Conservation (phyloP, 2,329 filamentous ascomycete genomes). For the Clarireedia homoeocarpa region DNA sequence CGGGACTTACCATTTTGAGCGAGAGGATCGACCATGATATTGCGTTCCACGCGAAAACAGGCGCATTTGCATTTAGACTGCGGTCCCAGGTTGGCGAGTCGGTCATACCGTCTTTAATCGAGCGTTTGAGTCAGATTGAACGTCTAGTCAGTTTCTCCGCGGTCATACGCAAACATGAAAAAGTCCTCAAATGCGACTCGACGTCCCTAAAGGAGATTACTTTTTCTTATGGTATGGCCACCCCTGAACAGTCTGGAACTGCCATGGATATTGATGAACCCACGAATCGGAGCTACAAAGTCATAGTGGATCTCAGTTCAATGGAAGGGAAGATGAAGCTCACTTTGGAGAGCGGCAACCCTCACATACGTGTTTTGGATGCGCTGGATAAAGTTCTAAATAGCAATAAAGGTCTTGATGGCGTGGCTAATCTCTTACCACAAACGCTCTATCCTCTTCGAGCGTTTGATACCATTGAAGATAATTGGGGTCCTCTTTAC, state of each 20-base stretch:
- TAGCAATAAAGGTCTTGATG: slow-evolving; percentile 39
- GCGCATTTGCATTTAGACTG: slow-evolving; percentile 27
- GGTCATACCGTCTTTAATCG: slow-evolving; percentile 23
- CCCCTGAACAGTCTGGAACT: slow-evolving; percentile 15
- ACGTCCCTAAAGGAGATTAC: slow-evolving; percentile 55
- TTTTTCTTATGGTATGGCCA: slow-evolving; percentile 54
- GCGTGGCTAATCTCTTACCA: slow-evolving; percentile 47
- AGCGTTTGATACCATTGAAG: slow-evolving; percentile 53
- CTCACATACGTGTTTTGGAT: slow-evolving; percentile 57
- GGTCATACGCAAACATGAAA: slow-evolving; percentile 50
- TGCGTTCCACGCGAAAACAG: slow-evolving; percentile 24
- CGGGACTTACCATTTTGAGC: slow-evolving; percentile 21
- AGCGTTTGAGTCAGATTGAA: slow-evolving; percentile 48
- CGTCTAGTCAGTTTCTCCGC: slow-evolving; percentile 63
- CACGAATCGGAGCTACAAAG: slow-evolving; percentile 35
- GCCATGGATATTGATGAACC: slow-evolving; percentile 13
- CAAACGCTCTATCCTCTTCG: slow-evolving; percentile 58
- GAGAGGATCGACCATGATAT: slow-evolving; percentile 28
- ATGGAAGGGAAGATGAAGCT: slow-evolving; percentile 45
- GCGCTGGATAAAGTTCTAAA: slow-evolving; percentile 52
- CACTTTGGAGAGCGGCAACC: slow-evolving; percentile 53
- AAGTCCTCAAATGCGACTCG: slow-evolving; percentile 48
- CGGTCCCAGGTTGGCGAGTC: slow-evolving; percentile 25
- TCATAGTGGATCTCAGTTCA: slow-evolving; percentile 49
- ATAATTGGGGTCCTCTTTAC: slow-evolving; percentile 38